Evolutionary conservation across 140 eudicot species (phyloP), one percentile per base, ranked within the genome.

Genomic region (Anethum foeniculum): DNA sequence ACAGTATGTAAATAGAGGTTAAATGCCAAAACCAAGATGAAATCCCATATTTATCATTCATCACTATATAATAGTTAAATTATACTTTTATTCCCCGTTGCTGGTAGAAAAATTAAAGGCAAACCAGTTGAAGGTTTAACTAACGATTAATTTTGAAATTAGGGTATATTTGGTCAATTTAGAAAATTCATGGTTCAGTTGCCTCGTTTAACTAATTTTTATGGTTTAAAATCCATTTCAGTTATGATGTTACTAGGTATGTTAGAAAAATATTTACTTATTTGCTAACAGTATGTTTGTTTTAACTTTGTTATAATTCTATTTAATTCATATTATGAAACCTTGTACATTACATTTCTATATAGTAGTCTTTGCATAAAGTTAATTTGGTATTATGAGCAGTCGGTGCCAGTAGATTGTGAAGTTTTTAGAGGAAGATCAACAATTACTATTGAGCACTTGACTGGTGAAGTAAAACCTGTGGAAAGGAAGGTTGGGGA

Each of bases 401-500:
- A 94, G 98, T 94, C 97, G 19, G 99, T 95, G 77, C 99, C 99
- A 43, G 99, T 95, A 80, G 99, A 95, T 82, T 92, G 97, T 87
- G 97, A 90, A 85, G 97, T 95, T 76, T 87, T 80, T 67, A 91
- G 78, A 77, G 99, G 99, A 80, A 88, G 96, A 83, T 95, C 99
- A 82, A 95, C 97, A 32, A 88, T 95, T 71, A 95, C 99, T 54
- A 88, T 88, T 67, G 99, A 95, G 85, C 99, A 95, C 85, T 92
- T 95, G 85, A 95, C 99, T 16, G 99, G 99, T 21, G 99, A 95
- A 88, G 97, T 95, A 65, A 95, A 95, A 84, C 99, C 99, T n/a
- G 64, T 95, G 49, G 97, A 92, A 30, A 88, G 86, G 83, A 89
- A 85, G 41, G 92, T 90, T 78, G 99, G 97, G 25, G 97, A 95